Evolutionary conservation across 208 protist genomes (phyloP).

Genomic region (Trypanosoma mega): DNA sequence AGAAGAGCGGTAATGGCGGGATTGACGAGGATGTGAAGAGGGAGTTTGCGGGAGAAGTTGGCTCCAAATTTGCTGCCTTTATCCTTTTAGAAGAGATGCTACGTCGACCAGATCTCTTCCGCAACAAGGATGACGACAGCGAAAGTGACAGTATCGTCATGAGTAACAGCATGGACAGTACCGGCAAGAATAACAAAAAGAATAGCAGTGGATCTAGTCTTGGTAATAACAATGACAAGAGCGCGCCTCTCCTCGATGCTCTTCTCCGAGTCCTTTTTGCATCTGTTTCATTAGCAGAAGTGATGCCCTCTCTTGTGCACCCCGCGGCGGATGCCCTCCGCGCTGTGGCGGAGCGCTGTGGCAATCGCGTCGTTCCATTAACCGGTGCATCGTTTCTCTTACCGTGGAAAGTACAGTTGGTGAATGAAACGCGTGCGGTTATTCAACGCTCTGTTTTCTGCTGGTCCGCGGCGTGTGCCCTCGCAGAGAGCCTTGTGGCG

Average conservation of each 20-base stretch:
- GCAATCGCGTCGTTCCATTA: not conserved
- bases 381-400: constrained; percentile 31
- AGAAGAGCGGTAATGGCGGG: not conserved
- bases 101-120: not conserved
- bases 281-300: constrained; percentile 52
- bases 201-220: no score
- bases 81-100: not conserved
- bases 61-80: not conserved
- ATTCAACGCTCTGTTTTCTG: constrained; percentile 53
- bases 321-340: constrained; percentile 43
- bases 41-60: not conserved
- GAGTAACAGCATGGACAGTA: no score
- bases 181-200: not conserved
- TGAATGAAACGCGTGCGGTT: constrained; percentile 45
- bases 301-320: constrained; percentile 52
- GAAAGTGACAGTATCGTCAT: not conserved
- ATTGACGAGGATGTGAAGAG: not conserved
- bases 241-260: constrained; percentile 7
- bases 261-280: constrained; percentile 38
- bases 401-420: constrained; percentile 55
- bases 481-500: constrained; percentile 48
- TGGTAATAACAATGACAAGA: no score
- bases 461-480: constrained; percentile 38
- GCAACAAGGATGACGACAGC: not conserved
- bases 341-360: constrained; percentile 24